Evolutionary conservation across 192 early-diverging fungal species (phyloP), one percentile per base, ranked within the genome.

Genomic region (Ambispora gerdemannii): DNA sequence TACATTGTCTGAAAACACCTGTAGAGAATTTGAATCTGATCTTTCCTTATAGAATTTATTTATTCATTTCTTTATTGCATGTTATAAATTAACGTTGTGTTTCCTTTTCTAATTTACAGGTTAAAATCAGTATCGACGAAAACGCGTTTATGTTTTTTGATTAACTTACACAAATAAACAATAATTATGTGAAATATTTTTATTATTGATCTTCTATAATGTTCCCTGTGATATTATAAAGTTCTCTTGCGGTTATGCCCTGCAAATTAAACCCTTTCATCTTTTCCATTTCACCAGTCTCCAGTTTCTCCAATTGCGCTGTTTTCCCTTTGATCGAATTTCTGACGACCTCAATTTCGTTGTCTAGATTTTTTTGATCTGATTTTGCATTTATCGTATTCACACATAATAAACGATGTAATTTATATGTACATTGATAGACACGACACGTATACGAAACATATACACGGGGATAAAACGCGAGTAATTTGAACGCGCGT

Each of bases 361-460:
- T 47, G 27, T 82, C 75, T 19, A 88, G 63, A 31, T 74, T 76
- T 7, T 55, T 60, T 74, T 88, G 84, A 34, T 87, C 86, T 87
- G 73, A 43, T 27, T 19, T 19, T n/a, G n/a, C n/a, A n/a, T n/a
- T n/a, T n/a, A n/a, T n/a, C n/a, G n/a, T n/a, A n/a, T n/a, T n/a
- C n/a, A n/a, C n/a, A n/a, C n/a, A n/a, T n/a, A n/a, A n/a, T n/a
- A n/a, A n/a, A n/a, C n/a, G 10, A 51, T 7, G 20, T 24, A 0
- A 49, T 28, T 25, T 25, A 35, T 27, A 51, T 33, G 38, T 33
- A 36, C 3, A 49, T 35, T n/a, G 31, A 11, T 36, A 28, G 35
- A 52, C 20, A 56, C 50, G 24, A 25, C 19, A 52, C 19, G 27
- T 58, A 70, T 30, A 10, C 2, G 10, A 32, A 34, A 17, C 31